phyloP scores from a whole-genome alignment of 1,284 basidiomycete genomes.

The Fomitopsis palustris region DNA sequence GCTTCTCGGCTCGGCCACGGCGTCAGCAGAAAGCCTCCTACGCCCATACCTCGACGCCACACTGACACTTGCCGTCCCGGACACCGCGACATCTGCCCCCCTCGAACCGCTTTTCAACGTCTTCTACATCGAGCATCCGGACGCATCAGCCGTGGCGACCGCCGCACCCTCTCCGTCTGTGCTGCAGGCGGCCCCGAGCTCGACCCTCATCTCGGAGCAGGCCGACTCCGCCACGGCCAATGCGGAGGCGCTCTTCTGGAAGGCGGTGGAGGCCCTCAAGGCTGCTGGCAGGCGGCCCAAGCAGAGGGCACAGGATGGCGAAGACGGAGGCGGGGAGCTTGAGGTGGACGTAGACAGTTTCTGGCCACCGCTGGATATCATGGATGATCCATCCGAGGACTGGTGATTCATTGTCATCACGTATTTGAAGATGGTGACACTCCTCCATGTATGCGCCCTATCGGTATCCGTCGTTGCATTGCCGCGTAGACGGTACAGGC shows the following conservation, averaged over 20 bases:
- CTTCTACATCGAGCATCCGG: constrained; percentile 49
- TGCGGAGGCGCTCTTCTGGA: constrained; percentile 65
- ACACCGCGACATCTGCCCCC: constrained; percentile 14
- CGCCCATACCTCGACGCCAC: constrained; percentile 58
- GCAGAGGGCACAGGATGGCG: constrained; percentile 2
- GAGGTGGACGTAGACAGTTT: constrained; percentile 26
- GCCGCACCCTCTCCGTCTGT: constrained; percentile 19
- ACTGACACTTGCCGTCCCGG: constrained; percentile 33
- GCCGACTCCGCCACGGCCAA: constrained; percentile 54
- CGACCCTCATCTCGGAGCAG: constrained; percentile 45
- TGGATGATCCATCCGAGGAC: constrained; percentile 24
- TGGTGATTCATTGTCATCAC: constrained; percentile 12
- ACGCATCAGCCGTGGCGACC: constrained; percentile 9
- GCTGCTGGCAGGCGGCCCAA: constrained; percentile 12
- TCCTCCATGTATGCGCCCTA: neutral
- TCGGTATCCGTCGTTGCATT: no score
- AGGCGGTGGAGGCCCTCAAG: constrained; percentile 31
- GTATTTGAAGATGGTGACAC: neutral
- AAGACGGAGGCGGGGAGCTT: constrained; percentile 5
- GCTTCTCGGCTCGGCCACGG: constrained; percentile 23
- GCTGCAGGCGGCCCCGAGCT: constrained; percentile 37
- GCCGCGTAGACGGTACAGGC: no score
- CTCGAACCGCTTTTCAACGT: constrained; percentile 46
- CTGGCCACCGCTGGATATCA: constrained; percentile 33
- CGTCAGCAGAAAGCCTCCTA: constrained; percentile 46